phyloP scores from a whole-genome alignment of 139 green algal species.

The Chlamydomonas incerta region DNA sequence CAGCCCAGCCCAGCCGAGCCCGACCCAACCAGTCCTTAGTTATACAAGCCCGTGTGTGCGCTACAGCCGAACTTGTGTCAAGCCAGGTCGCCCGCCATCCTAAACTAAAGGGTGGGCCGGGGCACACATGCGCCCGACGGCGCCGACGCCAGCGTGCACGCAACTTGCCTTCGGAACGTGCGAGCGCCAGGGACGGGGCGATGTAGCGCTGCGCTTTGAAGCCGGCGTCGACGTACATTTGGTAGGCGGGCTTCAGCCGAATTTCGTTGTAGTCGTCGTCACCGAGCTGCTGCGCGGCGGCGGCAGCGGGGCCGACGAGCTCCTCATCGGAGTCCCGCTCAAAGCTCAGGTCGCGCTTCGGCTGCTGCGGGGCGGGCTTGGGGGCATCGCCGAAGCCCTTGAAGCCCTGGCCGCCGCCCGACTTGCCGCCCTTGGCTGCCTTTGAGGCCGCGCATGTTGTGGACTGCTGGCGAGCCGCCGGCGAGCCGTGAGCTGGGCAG shows the following conservation, averaged over 20 bases:
- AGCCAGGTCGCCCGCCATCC: no score
- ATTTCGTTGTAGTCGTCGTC: neutral
- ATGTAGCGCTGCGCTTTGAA: slow-evolving; percentile 46
- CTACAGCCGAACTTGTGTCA: no score
- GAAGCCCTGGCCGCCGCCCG: slow-evolving; percentile 4
- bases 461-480: neutral
- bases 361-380: neutral
- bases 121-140: no score
- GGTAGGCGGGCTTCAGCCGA: slow-evolving; percentile 21
- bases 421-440: neutral
- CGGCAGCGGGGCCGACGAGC: neutral
- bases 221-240: slow-evolving; percentile 43
- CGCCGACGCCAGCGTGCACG: no score
- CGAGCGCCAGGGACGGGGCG: slow-evolving; percentile 4
- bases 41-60: no score
- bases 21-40: no score
- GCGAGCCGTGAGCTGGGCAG: neutral
- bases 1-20: no score
- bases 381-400: slow-evolving; percentile 24
- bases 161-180: neutral
- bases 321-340: neutral
- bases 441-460: neutral
- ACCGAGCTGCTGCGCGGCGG: neutral
- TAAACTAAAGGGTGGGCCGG: no score
- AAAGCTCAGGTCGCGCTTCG: neutral